These are phyloP conservation scores for Beauveria scarabaeidicola DNA, from an alignment of 2,329 filamentous ascomycete species.

Conservation along the genomic window DNA sequence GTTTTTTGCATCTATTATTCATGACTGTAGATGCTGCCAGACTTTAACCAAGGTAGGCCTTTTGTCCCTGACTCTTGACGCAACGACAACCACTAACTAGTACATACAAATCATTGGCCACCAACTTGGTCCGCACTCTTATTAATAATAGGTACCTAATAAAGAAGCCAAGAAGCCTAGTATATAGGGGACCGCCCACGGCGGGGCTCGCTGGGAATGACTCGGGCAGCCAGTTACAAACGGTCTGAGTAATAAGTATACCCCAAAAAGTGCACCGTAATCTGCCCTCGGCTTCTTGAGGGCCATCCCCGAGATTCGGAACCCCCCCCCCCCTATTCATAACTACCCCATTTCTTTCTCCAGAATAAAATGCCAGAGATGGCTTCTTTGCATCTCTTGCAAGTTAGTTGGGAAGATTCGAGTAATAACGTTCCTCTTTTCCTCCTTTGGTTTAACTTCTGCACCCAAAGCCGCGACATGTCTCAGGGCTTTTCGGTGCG, in stretches of 20 bases:
- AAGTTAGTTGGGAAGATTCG: too few species aligned
- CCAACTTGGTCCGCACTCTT: too few species aligned
- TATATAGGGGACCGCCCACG: background rate
- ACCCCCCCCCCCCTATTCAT: background rate
- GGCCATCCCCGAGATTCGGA: background rate
- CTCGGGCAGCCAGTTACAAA: background rate
- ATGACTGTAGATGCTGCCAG: too few species aligned
- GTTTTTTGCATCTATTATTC: too few species aligned
- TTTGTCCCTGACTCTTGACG: too few species aligned
- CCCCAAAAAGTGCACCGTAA: background rate
- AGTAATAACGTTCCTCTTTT: too few species aligned
- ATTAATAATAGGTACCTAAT: too few species aligned
- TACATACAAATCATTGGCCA: too few species aligned
- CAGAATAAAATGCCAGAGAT: background rate
- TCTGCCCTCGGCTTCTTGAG: background rate
- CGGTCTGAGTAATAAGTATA: background rate
- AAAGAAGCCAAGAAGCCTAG: too few species aligned
- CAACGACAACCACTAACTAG: too few species aligned
- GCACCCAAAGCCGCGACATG: background rate
- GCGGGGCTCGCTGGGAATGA: background rate
- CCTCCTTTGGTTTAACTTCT: too few species aligned
- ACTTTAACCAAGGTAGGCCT: too few species aligned
- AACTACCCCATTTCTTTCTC: background rate
- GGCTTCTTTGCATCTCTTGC: background rate
- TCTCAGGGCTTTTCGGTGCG: background rate